Evolutionary conservation across 2,329 filamentous ascomycete species (phyloP), one percentile per base, ranked within the genome.

Genomic region (Pezicula neosporulosa): DNA sequence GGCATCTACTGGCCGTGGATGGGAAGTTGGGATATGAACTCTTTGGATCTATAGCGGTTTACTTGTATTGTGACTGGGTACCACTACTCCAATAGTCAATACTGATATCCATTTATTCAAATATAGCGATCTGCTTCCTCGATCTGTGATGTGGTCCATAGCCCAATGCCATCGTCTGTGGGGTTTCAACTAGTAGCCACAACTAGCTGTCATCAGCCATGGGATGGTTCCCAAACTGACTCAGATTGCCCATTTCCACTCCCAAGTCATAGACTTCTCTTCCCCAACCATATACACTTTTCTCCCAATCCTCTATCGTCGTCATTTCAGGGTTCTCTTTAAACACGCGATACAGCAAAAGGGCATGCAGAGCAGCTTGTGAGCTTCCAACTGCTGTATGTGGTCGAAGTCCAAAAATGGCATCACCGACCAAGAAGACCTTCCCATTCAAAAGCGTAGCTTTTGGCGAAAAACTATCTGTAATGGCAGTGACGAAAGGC

Each of bases 351-450:
- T 43, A 24, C 15, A 55, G 24, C 16, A 55, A 35, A 9, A 53
- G 16, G 1, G 61, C 61, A 55, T 68, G 55, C 47, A 62, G 58
- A 8, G 65, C 64, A 3, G 60, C 64, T 58, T 76, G 72, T 12
- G 66, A 68, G 3, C 71, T 73, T 10, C 70, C 70, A 8, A 68
- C 68, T 6, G 70, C 71, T 1, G 70, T 72, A 52, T 75, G 73
- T 6, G 73, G 72, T 5, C 72, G 59, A 49, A 75, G 72, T 1
- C 70, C 70, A 0, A 71, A 70, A 2, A 74, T 54, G 2, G 72
- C 70, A 55, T 75, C 72, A n/a, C 72, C 72, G 10, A 74, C 63
- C 10, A 75, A 55, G 21, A 74, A 57, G 1, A 73, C 63, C 48
- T 66, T 70, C 1, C 69, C 71, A 37, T 61, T 60, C 33, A 68